Evolutionary conservation across 768 basidiomycete genomes (phyloP), one percentile per base, ranked within the genome.

Genomic region (Xerocomus potaroensis): DNA sequence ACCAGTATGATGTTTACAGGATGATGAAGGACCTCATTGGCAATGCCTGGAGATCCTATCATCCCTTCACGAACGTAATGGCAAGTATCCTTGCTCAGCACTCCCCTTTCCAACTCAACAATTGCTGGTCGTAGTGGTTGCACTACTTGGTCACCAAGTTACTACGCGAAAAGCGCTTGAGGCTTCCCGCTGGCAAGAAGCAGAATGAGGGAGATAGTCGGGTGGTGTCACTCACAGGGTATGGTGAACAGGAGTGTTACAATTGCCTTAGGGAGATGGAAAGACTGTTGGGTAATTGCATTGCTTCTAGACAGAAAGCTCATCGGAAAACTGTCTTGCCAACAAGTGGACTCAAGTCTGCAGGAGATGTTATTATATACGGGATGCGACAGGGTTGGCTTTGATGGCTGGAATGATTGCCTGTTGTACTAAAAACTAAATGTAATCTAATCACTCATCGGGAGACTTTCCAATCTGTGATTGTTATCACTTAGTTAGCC

Each of bases 1-100:
- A 90, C 58, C 96, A 98, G 64, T 97, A 91, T 65, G 92, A 97
- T 60, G 74, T 97, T 4, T 99, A 99, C 60, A 80, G 95, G 34
- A 78, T 84, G 68, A 97, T 98, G 91, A 73, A 74, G 40, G 69
- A 72, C 24, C 69, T 81, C 51, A 81, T 79, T 37, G 68, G 73
- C 5, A 71, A 71, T 29, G 62, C 72, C 33, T 99, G 96, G 96
- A 76, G 79, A 54, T 75, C 66, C 9, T 96, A 83, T 62, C 75
- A 80, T 46, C 91, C 91, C 2, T 66, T 86, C 15, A 93, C 91
- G 9, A 98, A 97, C 62, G 81, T 96, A 30, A 81, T 98, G 80
- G 95, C 94, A 59, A 60, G 80, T 57, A 21, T 4, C 12, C 45
- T 18, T 34, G 5, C 30, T 21, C 38, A 4, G 16, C 29, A 8